Percentiles rank a stretch among this genome's conserved stretches.
Evolutionary conservation across 2,329 filamentous ascomycete species (phyloP).

Genomic region (Colletotrichum cereale): DNA sequence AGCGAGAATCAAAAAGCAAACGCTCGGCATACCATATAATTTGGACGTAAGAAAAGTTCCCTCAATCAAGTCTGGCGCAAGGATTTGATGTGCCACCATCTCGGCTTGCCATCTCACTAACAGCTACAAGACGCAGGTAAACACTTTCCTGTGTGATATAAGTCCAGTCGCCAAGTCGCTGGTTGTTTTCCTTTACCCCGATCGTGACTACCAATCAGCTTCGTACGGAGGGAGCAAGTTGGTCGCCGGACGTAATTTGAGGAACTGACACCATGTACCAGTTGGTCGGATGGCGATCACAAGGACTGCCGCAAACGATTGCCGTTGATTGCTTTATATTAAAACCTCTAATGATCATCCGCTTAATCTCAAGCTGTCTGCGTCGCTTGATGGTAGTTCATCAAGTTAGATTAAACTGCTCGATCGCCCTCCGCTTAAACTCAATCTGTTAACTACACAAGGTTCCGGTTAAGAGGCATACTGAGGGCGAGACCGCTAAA

Average conservation of each 20-base stretch:
- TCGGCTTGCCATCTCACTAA: not conserved
- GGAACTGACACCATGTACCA: not conserved
- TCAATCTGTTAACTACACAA: not conserved
- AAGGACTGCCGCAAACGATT: not conserved
- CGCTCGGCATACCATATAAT: not conserved
- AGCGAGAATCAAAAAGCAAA: not conserved
- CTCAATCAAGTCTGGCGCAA: not conserved
- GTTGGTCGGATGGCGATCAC: not conserved
- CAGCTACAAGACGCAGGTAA: not conserved
- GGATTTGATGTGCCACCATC: not conserved
- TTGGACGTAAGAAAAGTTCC: not conserved
- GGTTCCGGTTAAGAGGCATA: not conserved
- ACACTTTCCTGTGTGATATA: not conserved
- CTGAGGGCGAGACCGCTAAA: not conserved
- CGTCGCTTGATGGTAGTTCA: not conserved
- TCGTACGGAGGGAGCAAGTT: not conserved
- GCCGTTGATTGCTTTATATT: not conserved
- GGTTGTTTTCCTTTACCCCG: not conserved
- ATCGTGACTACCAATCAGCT: not conserved
- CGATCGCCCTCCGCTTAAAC: not conserved
- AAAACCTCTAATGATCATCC: not conserved
- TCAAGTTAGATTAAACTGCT: not conserved
- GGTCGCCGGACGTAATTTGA: not conserved
- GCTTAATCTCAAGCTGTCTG: not conserved
- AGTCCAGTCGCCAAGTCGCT: not conserved